phyloP scores from a whole-genome alignment of 1,139 yeast genomes.

The Hyphopichia buzzinii region DNA sequence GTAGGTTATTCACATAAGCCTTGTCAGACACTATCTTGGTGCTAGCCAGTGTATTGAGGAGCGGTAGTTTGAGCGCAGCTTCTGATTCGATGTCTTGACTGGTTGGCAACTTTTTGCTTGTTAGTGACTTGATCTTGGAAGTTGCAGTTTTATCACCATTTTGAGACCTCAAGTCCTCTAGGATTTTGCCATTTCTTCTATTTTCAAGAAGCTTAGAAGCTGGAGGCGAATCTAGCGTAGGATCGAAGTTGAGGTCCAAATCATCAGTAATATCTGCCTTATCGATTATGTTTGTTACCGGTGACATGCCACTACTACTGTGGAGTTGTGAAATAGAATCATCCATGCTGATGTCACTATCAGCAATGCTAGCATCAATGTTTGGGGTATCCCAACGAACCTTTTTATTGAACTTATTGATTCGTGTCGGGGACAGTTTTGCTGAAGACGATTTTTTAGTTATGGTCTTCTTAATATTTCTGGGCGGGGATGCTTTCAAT shows the following conservation, averaged over 20 bases:
- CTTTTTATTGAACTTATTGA: constrained; percentile 19
- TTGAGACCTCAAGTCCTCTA: not conserved
- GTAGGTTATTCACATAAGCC: not conserved
- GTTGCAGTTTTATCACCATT: constrained; percentile 4
- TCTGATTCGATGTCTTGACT: constrained; percentile 13
- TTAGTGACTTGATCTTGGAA: constrained; percentile 11
- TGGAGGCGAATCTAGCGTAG: constrained; percentile 34
- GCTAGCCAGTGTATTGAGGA: constrained; percentile 37
- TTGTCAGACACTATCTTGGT: constrained; percentile 15
- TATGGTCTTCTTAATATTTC: constrained; percentile 18
- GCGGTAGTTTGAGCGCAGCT: constrained; percentile 20
- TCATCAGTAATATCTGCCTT: constrained; percentile 22
- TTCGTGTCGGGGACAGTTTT: constrained; percentile 13
- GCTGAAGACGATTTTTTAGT: constrained; percentile 15
- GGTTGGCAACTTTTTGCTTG: constrained; percentile 16
- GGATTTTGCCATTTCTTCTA: not conserved
- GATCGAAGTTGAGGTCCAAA: constrained; percentile 29
- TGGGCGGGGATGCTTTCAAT: constrained; percentile 26
- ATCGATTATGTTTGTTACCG: constrained; percentile 19
- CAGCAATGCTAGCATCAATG: constrained; percentile 30
- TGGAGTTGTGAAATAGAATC: constrained; percentile 17
- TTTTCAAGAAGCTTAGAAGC: constrained; percentile 3
- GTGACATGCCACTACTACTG: constrained; percentile 29
- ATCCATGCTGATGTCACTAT: constrained; percentile 24
- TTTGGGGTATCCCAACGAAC: constrained; percentile 41